Percentiles rank a stretch among this genome's conserved stretches.
These are phyloP conservation scores for Scheffersomyces quercinus DNA, from an alignment of 1,139 yeast species.

Conservation along the genomic window DNA sequence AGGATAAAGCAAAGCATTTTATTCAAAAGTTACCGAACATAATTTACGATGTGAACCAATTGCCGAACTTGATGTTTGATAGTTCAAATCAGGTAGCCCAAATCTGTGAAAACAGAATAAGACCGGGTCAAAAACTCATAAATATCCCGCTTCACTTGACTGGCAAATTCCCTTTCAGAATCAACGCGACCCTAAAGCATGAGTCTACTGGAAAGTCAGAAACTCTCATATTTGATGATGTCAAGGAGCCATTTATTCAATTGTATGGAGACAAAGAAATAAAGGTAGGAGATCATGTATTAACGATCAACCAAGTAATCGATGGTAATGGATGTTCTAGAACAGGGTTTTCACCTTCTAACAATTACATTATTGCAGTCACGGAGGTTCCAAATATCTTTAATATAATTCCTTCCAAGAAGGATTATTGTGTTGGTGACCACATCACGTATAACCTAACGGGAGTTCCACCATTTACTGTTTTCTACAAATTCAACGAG, in stretches of 20 bases:
- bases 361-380: constrained; percentile 50
- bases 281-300: constrained; percentile 53
- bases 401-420: constrained; percentile 36
- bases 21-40: constrained; percentile 39
- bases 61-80: constrained; percentile 60
- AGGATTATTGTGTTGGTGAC: constrained; percentile 87
- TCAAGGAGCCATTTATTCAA: constrained; percentile 12
- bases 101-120: constrained; percentile 59
- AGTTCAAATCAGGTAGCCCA: constrained; percentile 47
- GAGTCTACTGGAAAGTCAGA: constrained; percentile 21
- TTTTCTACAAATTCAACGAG: constrained; percentile 73
- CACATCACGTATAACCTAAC: constrained; percentile 72
- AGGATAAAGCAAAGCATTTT: constrained; percentile 33
- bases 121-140: constrained; percentile 28
- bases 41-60: constrained; percentile 58
- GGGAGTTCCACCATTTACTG: constrained; percentile 79
- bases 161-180: constrained; percentile 67
- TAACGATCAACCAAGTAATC: constrained; percentile 54
- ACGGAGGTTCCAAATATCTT: constrained; percentile 76
- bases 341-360: constrained; percentile 36
- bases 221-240: constrained; percentile 12
- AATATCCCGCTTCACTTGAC: constrained; percentile 54
- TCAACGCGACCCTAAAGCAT: constrained; percentile 55
- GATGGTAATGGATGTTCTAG: constrained; percentile 75
- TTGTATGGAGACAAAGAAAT: constrained; percentile 4